A percentile compares a stretch with the other conserved stretches of the same genome.
phyloP scores from a whole-genome alignment of 2,329 filamentous ascomycete species.

The Talaromyces sp. region DNA sequence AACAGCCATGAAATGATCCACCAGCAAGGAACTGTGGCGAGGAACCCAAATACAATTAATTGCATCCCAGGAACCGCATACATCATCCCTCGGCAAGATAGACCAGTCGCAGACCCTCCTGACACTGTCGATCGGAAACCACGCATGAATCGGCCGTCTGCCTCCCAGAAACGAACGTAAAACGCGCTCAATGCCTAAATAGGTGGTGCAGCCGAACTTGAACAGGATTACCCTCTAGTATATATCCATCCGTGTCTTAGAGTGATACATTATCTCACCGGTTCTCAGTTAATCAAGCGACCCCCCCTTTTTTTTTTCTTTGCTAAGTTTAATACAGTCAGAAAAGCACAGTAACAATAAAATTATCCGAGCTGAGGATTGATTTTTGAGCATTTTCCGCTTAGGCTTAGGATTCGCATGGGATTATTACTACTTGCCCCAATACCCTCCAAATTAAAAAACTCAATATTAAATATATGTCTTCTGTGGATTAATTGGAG shows the following conservation, averaged over 20 bases:
- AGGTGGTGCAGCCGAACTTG: not conserved
- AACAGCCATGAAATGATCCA: slow-evolving; percentile 3
- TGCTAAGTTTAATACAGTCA: too few species aligned
- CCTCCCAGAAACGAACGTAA: not conserved
- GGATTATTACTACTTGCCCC: not conserved
- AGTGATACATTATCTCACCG: too few species aligned
- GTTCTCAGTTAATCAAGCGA: too few species aligned
- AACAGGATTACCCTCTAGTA: too few species aligned
- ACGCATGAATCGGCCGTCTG: slow-evolving; percentile 6
- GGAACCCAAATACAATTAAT: not conserved
- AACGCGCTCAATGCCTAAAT: not conserved
- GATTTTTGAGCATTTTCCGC: too few species aligned
- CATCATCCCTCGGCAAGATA: slow-evolving; percentile 18
- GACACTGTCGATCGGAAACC: slow-evolving; percentile 22
- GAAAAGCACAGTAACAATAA: too few species aligned
- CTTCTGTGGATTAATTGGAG: slow-evolving; percentile 1
- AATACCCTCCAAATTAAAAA: not conserved
- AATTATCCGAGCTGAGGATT: too few species aligned
- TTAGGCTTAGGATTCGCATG: too few species aligned
- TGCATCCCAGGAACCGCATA: slow-evolving; percentile 11
- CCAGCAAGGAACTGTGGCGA: not conserved
- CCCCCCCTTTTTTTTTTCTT: too few species aligned
- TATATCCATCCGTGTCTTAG: too few species aligned
- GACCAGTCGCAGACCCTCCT: slow-evolving; percentile 16
- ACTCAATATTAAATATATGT: too few species aligned